Percentiles rank a stretch among this genome's conserved stretches.
Evolutionary conservation across 768 basidiomycete genomes (phyloP).

Genomic region (Phaeotremella skinneri): DNA sequence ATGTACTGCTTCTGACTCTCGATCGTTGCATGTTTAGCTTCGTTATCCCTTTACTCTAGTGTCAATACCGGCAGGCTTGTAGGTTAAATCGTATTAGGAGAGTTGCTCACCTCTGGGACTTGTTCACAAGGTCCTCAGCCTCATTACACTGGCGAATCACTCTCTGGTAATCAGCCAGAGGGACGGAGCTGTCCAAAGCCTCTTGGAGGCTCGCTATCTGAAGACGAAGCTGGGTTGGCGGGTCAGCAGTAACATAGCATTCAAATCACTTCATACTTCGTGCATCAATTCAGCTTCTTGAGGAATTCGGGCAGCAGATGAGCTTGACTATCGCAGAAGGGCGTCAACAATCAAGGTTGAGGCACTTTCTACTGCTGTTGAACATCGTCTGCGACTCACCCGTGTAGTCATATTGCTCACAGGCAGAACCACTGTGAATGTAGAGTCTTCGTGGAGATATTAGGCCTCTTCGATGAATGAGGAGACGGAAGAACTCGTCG

Average conservation of each 20-base stretch:
- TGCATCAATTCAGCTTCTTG: too few relatives aligned
- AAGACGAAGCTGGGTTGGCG: neutral
- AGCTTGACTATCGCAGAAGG: too few relatives aligned
- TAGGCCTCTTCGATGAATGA: too few relatives aligned
- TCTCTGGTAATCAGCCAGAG: neutral
- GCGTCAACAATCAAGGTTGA: neutral
- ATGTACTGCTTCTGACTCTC: neutral
- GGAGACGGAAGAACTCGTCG: too few relatives aligned
- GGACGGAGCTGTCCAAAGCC: neutral
- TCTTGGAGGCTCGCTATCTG: neutral
- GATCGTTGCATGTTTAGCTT: neutral
- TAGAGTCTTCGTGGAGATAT: too few relatives aligned
- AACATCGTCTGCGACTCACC: too few relatives aligned
- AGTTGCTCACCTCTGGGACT: neutral
- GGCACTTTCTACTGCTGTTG: constrained; percentile 1
- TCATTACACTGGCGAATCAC: neutral
- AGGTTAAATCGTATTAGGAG: neutral
- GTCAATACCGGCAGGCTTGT: neutral
- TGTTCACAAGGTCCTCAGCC: neutral
- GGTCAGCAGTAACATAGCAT: too few relatives aligned
- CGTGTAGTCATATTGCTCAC: too few relatives aligned
- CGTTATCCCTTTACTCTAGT: neutral
- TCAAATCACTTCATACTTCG: too few relatives aligned
- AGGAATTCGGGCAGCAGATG: neutral
- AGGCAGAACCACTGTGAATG: too few relatives aligned